A percentile compares a stretch with the other conserved stretches of the same genome.
Conservation (phyloP, 768 basidiomycete species). For the Leccinellum luteum region DNA sequence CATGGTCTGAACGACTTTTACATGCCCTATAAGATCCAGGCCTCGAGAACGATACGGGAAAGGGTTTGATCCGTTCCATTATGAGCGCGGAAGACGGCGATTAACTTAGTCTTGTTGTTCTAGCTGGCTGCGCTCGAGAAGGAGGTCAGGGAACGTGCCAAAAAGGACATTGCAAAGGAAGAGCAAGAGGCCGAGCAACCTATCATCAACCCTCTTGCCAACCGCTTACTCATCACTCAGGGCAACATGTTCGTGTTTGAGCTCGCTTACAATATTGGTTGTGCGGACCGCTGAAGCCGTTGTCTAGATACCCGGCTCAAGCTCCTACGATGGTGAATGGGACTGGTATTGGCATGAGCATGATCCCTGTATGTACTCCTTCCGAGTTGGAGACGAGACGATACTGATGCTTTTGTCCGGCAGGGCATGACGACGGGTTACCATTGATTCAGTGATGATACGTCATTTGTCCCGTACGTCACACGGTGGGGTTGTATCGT, state of each 20-base stretch:
- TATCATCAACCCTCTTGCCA: conserved; percentile 76
- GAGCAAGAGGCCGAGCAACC: conserved; percentile 82
- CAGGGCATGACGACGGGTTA: conserved; percentile 75
- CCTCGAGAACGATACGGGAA: conserved; percentile 73
- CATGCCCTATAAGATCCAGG: conserved; percentile 94
- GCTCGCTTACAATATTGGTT: neutral
- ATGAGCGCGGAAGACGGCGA: conserved; percentile 5
- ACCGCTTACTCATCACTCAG: conserved; percentile 66
- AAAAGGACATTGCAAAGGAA: conserved; percentile 88
- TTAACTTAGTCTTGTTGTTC: conserved; percentile 1
- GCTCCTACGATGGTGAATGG: conserved; percentile 62
- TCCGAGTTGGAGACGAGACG: neutral
- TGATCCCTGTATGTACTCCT: conserved; percentile 55
- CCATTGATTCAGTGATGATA: conserved; percentile 27
- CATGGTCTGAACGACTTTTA: conserved; percentile 95
- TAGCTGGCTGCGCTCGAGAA: conserved; percentile 81
- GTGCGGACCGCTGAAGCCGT: conserved; percentile 5
- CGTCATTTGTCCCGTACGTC: conserved; percentile 3
- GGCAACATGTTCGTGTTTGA: conserved; percentile 51
- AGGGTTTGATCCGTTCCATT: conserved; percentile 45
- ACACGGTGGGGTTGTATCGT: conserved; percentile 30
- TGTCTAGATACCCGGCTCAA: conserved; percentile 55
- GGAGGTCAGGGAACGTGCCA: conserved; percentile 82
- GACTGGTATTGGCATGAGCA: conserved; percentile 39
- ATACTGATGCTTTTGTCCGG: conserved; percentile 5